These are phyloP conservation scores for Cryptococcus floricola DNA, from an alignment of 1,284 basidiomycete genomes.

Conservation along the genomic window DNA sequence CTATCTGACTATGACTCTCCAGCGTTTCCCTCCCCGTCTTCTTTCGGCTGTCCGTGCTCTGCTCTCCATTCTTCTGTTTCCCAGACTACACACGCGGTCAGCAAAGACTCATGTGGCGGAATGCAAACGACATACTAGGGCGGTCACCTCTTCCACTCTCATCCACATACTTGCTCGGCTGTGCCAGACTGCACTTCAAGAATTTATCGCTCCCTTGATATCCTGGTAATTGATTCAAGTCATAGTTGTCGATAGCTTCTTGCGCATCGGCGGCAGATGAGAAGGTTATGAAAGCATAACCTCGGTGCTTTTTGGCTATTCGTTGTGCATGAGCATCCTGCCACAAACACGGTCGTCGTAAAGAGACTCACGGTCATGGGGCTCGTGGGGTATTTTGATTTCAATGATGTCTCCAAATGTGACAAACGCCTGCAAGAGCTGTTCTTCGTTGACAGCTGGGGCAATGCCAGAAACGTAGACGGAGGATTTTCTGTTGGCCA, in stretches of 20 bases:
- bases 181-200: constrained; percentile 46
- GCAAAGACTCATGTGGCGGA: neutral
- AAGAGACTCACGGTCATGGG: constrained; percentile 35
- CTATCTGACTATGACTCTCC: constrained; percentile 4
- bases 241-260: constrained; percentile 50
- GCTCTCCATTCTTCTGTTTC: constrained; percentile 46
- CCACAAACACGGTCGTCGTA: neutral
- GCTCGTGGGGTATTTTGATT: constrained; percentile 43
- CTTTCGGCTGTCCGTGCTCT: constrained; percentile 34
- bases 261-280: constrained; percentile 44
- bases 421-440: constrained; percentile 46
- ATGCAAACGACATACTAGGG: constrained; percentile 33
- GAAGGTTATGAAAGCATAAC: constrained; percentile 49
- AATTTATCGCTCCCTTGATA: constrained; percentile 43
- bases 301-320: constrained; percentile 37
- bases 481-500: constrained; percentile 29
- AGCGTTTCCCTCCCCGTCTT: constrained; percentile 13
- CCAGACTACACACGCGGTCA: constrained; percentile 35
- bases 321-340: neutral
- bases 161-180: constrained; percentile 39
- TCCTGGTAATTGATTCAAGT: constrained; percentile 47
- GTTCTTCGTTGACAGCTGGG: constrained; percentile 41
- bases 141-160: constrained; percentile 33
- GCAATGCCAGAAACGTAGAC: constrained; percentile 46
- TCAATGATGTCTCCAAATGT: constrained; percentile 49